Percentiles rank a stretch among this genome's conserved stretches.
Conservation (phyloP, 2,329 filamentous ascomycete genomes). For the Penicillium aurantiogriseum region DNA sequence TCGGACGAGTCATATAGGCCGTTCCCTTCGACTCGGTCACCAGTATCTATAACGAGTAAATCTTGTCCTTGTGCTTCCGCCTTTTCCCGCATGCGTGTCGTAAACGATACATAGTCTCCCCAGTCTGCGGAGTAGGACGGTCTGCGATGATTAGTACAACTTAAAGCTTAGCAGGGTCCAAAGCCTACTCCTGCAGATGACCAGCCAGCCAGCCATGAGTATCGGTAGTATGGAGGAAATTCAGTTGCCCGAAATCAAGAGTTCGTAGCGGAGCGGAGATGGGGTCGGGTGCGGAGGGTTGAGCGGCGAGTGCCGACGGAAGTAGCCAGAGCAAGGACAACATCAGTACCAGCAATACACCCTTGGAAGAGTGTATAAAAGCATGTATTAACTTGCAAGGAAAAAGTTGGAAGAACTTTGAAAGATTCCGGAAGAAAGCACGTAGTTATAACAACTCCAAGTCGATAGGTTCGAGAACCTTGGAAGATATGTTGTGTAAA, state of each 20-base stretch:
- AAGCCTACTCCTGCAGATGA: constrained; percentile 79
- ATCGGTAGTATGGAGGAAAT: constrained; percentile 95
- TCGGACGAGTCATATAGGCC: constrained; percentile 87
- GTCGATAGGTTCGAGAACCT: not conserved
- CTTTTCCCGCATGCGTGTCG: constrained; percentile 73
- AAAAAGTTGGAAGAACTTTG: not conserved
- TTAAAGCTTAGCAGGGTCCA: constrained; percentile 2
- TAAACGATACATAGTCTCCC: constrained; percentile 96
- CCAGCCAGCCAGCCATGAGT: constrained; percentile 95
- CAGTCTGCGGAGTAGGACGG: constrained; percentile 93
- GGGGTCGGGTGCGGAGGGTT: constrained; percentile 77
- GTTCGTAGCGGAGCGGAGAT: constrained; percentile 78
- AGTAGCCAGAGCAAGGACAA: constrained; percentile 23
- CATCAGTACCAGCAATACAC: not conserved
- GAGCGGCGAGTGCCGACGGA: constrained; percentile 52
- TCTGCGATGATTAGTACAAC: constrained; percentile 45
- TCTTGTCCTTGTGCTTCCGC: constrained; percentile 79
- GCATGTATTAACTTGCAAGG: not conserved
- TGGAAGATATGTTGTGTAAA: not conserved
- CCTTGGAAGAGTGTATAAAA: not conserved
- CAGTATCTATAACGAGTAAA: constrained; percentile 90
- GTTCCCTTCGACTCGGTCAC: constrained; percentile 90
- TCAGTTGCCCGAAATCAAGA: constrained; percentile 88
- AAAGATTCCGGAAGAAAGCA: not conserved
- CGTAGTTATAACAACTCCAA: not conserved